These are phyloP conservation scores for Aspergillus incahuasiensis DNA, from an alignment of 495 filamentous ascomycete species.

Conservation along the genomic window DNA sequence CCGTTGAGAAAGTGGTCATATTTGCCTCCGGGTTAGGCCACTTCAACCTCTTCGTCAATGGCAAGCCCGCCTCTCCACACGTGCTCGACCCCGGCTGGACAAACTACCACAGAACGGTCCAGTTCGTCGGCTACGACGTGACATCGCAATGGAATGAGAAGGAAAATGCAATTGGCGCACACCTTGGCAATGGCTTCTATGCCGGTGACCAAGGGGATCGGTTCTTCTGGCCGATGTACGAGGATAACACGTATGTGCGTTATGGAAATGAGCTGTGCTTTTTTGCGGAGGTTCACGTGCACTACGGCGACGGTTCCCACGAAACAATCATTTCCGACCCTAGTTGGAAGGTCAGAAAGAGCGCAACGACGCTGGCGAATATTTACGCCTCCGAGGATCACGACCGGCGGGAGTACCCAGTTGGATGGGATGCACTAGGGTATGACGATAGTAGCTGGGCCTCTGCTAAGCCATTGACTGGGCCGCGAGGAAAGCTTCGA, in stretches of 20 bases:
- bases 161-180: constrained; percentile 24
- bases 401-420: constrained; percentile 23
- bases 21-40: constrained; percentile 28
- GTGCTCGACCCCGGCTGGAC: constrained; percentile 30
- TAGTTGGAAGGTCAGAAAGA: constrained; percentile 23
- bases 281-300: constrained; percentile 26
- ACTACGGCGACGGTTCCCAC: constrained; percentile 20
- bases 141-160: constrained; percentile 13
- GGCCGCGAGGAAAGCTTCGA: constrained; percentile 21
- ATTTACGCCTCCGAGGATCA: constrained; percentile 28
- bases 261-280: constrained; percentile 31
- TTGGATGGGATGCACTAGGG: constrained; percentile 17
- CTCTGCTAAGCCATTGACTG: constrained; percentile 23
- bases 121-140: constrained; percentile 27
- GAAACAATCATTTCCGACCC: constrained; percentile 25
- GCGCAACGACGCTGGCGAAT: constrained; percentile 26
- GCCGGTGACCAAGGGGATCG: constrained; percentile 27
- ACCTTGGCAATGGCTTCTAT: constrained; percentile 29
- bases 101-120: constrained; percentile 26
- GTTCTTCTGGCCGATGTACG: constrained; percentile 33
- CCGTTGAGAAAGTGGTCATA: constrained; percentile 15
- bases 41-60: constrained; percentile 27
- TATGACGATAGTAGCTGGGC: constrained; percentile 20
- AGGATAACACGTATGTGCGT: constrained; percentile 29
- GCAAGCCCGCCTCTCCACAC: constrained; percentile 21